These are phyloP conservation scores for Colletotrichum tanaceti DNA, from an alignment of 2,329 filamentous ascomycete genomes.

Conservation along the genomic window DNA sequence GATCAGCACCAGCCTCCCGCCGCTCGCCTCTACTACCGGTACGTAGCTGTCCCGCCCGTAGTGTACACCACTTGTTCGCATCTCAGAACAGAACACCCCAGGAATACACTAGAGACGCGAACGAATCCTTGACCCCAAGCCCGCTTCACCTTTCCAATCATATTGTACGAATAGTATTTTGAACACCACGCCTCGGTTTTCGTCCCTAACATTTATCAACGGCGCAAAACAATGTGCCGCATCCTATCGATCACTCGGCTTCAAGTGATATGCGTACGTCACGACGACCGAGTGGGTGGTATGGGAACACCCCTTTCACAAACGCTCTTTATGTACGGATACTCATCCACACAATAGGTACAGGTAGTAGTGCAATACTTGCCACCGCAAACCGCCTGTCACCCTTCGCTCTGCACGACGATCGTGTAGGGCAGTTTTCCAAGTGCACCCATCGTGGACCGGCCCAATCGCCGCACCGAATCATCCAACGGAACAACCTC, in stretches of 20 bases:
- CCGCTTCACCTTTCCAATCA: constrained; percentile 1
- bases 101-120: background rate
- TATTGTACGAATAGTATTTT: too few relatives aligned
- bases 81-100: constrained; percentile 13
- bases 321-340: background rate
- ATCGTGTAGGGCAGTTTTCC: background rate
- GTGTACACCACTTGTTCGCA: background rate
- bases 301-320: background rate
- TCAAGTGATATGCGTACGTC: background rate
- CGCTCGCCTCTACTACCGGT: too few relatives aligned
- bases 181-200: background rate
- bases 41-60: constrained; percentile 4
- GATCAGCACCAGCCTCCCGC: background rate
- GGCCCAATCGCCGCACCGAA: constrained; percentile 24
- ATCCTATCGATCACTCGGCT: constrained; percentile 1
- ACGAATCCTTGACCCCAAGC: background rate
- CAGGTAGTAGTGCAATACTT: background rate
- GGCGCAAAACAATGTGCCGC: constrained; percentile 1
- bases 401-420: background rate
- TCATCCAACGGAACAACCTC: constrained; percentile 12
- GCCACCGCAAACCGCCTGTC: constrained; percentile 18
- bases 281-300: background rate
- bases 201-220: constrained; percentile 9
- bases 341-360: too few relatives aligned
- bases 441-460: background rate